Conservation (phyloP, 352 stramenopile species). For the Globisporangium nodosum region DNA sequence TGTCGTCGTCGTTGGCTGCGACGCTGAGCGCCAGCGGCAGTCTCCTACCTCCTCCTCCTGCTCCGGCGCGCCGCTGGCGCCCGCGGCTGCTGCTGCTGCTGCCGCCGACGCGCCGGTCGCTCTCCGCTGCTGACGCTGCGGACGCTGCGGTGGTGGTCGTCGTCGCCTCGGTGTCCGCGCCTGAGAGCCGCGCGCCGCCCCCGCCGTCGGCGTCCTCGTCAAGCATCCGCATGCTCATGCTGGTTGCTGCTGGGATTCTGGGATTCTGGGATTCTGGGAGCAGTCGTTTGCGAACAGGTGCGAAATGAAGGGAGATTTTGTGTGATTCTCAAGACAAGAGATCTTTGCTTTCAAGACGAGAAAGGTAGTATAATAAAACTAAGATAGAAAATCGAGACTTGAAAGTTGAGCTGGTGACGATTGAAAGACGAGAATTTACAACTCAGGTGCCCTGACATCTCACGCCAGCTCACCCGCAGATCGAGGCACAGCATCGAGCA, state of each 20-base stretch:
- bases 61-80: background rate
- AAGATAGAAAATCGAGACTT: too few species aligned
- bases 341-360: too few species aligned
- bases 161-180: background rate
- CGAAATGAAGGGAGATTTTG: too few species aligned
- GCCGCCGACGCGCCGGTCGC: background rate
- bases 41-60: background rate
- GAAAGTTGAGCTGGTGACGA: too few species aligned
- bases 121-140: background rate
- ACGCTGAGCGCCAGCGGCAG: background rate
- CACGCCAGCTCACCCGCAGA: too few species aligned
- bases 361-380: too few species aligned
- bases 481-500: too few species aligned
- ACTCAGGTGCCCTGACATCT: too few species aligned
- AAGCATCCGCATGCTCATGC: constrained; percentile 1
- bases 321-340: too few species aligned
- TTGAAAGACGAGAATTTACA: too few species aligned
- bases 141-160: background rate
- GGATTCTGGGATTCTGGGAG: background rate
- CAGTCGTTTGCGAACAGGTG: background rate
- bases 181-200: background rate
- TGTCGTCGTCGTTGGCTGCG: background rate
- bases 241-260: background rate
- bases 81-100: background rate
- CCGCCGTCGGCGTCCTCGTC: background rate